Base-by-base conservation (phyloP, 306 rosid genomes). In the Pyrus pyrifolia region DNA sequence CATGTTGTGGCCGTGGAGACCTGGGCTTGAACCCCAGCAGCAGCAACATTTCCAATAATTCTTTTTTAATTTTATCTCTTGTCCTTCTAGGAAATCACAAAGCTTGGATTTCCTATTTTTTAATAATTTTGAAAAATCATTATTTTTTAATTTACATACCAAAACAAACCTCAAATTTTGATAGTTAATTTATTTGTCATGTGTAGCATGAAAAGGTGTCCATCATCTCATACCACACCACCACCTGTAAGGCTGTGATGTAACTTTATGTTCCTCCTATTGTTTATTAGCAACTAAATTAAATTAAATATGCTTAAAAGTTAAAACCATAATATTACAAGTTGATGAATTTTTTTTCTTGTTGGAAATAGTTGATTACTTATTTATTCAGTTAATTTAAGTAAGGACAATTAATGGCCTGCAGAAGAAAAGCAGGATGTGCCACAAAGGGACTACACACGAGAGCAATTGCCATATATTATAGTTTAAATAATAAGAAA, bases 221-320 rank as follows among this genome's bases (percentile, higher is more conserved):
- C 49, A 62, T 44, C 25, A 46, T 74, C 46, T 46, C 60, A 46
- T 30, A 74, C 78, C 71, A 30, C 68, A 30, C 68, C 44, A 30
- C 68, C 31, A 30, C 68, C 77, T 60, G 13, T 18, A 11, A 55
- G 29, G 22, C 8, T 57, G 65, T 62, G 81, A 70, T 51, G 71
- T 4, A 78, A 59, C 76, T 73, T 53, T 70, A 8, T 78, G 71
- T 61, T 62, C 46, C 53, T 57, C 72, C 51, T 31, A 31, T 51
- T 63, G 58, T 60, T 46, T 29, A 27, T 27, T 55, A 57, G 53
- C 23, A n/a, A 25, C n/a, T 77, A 7, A 51, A 14, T 55, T 11
- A 31, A 42, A 27, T 77, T 9, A 35, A n/a, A 67, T 55, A 70
- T 40, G 40, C 66, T 66, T 65, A 77, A 68, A 29, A 33, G 8